These are phyloP conservation scores for Aspergillus campestris DNA, from an alignment of 495 filamentous ascomycete species.

Conservation along the genomic window DNA sequence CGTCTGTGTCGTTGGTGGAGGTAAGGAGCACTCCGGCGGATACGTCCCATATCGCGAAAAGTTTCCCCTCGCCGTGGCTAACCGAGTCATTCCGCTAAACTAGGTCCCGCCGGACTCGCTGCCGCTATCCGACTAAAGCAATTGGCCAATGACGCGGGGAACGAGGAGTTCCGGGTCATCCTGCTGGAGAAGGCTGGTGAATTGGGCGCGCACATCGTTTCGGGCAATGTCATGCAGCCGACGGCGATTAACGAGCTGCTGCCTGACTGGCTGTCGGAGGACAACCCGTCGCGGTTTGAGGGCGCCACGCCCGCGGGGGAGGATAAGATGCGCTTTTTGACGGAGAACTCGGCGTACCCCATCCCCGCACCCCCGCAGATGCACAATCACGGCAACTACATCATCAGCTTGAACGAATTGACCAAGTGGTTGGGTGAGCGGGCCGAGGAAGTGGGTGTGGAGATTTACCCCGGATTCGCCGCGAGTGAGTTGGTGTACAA, in stretches of 20 bases:
- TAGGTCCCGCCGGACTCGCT: constrained; percentile 80
- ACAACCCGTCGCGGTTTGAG: constrained; percentile 78
- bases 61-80: constrained; percentile 9
- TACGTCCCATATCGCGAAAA: background rate
- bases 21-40: constrained; percentile 27
- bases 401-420: constrained; percentile 88
- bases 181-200: constrained; percentile 94
- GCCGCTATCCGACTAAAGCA: constrained; percentile 95
- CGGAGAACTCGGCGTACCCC: constrained; percentile 67
- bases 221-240: constrained; percentile 91
- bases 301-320: constrained; percentile 69
- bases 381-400: constrained; percentile 97
- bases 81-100: constrained; percentile 4
- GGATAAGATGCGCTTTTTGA: constrained; percentile 92
- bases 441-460: constrained; percentile 96
- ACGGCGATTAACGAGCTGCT: constrained; percentile 82
- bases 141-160: constrained; percentile 87
- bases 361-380: constrained; percentile 91
- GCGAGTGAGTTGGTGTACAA: constrained; percentile 88
- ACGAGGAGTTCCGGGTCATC: constrained; percentile 90
- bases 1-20: constrained; percentile 93
- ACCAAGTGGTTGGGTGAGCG: constrained; percentile 92
- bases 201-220: constrained; percentile 89
- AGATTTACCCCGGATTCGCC: constrained; percentile 93
- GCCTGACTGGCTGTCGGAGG: constrained; percentile 85